phyloP scores from a whole-genome alignment of 805 yeast species.

The Candida sphagnicola region DNA sequence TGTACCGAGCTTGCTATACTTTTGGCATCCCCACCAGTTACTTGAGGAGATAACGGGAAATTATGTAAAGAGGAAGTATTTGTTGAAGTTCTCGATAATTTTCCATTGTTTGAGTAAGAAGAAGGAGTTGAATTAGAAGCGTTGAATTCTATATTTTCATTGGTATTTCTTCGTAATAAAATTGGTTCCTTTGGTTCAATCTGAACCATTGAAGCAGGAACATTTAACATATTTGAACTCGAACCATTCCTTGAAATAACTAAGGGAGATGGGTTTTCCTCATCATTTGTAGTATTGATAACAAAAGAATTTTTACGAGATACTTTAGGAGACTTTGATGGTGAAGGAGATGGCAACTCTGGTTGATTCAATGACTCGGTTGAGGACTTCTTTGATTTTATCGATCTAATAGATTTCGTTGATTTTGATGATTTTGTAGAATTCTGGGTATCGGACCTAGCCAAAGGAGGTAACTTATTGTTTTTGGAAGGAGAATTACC shows the following conservation, averaged over 20 bases:
- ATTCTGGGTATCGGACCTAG: constrained; percentile 52
- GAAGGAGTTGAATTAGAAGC: constrained; percentile 1
- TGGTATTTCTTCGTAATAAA: constrained; percentile 50
- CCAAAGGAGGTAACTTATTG: constrained; percentile 37
- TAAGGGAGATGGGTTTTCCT: constrained; percentile 11
- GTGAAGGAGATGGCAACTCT: not conserved
- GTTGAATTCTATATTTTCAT: constrained; percentile 22
- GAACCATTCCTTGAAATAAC: constrained; percentile 3
- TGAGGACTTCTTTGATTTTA: constrained; percentile 33
- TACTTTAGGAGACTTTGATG: constrained; percentile 4
- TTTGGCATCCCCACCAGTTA: constrained; percentile 9
- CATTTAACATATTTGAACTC: constrained; percentile 17
- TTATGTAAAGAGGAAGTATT: constrained; percentile 16
- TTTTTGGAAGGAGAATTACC: constrained; percentile 52
- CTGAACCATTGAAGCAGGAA: constrained; percentile 69
- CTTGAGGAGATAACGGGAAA: constrained; percentile 17
- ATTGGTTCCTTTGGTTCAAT: constrained; percentile 74
- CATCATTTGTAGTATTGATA: not conserved
- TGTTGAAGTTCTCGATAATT: constrained; percentile 19
- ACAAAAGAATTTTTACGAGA: constrained; percentile 7
- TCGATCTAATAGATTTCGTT: constrained; percentile 44
- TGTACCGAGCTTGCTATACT: constrained; percentile 13
- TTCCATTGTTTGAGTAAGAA: constrained; percentile 4
- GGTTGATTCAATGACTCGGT: constrained; percentile 2
- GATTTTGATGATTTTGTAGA: constrained; percentile 47